These are phyloP conservation scores for Albugo laibachii DNA, from an alignment of 352 stramenopile genomes.

Conservation along the genomic window DNA sequence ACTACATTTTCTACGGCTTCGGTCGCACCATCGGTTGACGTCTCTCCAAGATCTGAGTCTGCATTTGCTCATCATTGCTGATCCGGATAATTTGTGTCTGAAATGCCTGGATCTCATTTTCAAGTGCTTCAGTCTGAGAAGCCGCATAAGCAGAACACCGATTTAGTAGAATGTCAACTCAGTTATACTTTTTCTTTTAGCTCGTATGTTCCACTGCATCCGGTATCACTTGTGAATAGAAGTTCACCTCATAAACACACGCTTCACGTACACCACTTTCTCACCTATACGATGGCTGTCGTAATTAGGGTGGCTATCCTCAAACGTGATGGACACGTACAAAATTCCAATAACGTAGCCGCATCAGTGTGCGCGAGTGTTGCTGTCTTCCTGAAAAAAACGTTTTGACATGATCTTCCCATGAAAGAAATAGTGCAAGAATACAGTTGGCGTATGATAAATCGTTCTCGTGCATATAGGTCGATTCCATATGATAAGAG, in stretches of 20 bases:
- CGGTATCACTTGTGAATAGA: background rate
- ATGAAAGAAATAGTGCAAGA: background rate
- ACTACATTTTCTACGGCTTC: no score
- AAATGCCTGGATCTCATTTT: no score
- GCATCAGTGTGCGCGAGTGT: slow-evolving; percentile 11
- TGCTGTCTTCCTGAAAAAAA: slow-evolving; percentile 9
- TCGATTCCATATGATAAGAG: background rate
- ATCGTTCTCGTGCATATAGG: slow-evolving; percentile 1
- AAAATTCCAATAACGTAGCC: slow-evolving; percentile 12
- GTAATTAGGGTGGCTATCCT: background rate
- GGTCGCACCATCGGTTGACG: background rate
- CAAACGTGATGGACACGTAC: slow-evolving; percentile 3
- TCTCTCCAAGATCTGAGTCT: no score
- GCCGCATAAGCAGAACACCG: no score
- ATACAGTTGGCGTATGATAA: slow-evolving; percentile 3
- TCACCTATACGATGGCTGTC: slow-evolving; percentile 10
- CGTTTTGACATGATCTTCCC: background rate
- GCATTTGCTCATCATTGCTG: no score
- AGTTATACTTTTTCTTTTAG: slow-evolving; percentile 7
- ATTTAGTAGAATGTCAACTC: no score
- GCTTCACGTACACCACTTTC: slow-evolving; percentile 10
- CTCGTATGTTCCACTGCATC: slow-evolving; percentile 4
- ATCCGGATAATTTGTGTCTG: no score
- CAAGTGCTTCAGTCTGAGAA: no score
- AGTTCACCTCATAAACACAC: background rate